A percentile compares a stretch with the other conserved stretches of the same genome.
phyloP scores from a whole-genome alignment of 177 flowering plant genomes.

The Vitis hybrid region DNA sequence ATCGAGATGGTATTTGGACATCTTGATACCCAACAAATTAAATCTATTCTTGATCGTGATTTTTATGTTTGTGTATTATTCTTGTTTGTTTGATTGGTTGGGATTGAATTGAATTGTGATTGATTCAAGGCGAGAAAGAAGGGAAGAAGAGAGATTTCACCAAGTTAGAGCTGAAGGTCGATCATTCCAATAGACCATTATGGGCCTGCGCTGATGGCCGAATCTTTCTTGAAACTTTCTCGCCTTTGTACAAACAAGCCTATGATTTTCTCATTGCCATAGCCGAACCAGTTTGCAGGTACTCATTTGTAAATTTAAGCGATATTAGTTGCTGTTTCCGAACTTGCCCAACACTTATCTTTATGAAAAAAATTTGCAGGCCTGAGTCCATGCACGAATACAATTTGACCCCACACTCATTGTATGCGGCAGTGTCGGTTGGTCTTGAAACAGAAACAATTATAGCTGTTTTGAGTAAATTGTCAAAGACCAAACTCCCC shows the following conservation, averaged over 20 bases:
- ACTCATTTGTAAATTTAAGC: neutral
- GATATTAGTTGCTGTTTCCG: neutral
- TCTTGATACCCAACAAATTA: neutral
- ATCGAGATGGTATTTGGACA: slow-evolving; percentile 42
- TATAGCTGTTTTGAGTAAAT: slow-evolving; percentile 72
- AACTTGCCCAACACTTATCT: neutral
- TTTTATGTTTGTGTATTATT: neutral
- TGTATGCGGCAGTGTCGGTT: slow-evolving; percentile 98
- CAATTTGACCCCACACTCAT: slow-evolving; percentile 92
- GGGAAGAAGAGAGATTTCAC: slow-evolving; percentile 78
- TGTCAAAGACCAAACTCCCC: slow-evolving; percentile 94
- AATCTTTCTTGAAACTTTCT: slow-evolving; percentile 91
- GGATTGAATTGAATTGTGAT: slow-evolving; percentile 8
- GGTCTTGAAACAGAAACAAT: slow-evolving; percentile 95
- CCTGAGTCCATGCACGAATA: slow-evolving; percentile 97
- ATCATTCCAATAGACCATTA: slow-evolving; percentile 83
- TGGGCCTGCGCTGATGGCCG: slow-evolving; percentile 99
- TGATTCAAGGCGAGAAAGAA: slow-evolving; percentile 35
- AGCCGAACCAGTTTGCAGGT: slow-evolving; percentile 99
- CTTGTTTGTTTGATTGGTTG: neutral
- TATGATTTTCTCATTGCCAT: slow-evolving; percentile 97
- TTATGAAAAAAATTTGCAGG: slow-evolving; percentile 32
- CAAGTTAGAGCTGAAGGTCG: slow-evolving; percentile 83
- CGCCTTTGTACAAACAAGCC: slow-evolving; percentile 89
- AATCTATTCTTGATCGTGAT: no score